Evolutionary conservation across 2,329 filamentous ascomycete genomes (phyloP), one percentile per base, ranked within the genome.

Genomic region (Penicillium palitans): DNA sequence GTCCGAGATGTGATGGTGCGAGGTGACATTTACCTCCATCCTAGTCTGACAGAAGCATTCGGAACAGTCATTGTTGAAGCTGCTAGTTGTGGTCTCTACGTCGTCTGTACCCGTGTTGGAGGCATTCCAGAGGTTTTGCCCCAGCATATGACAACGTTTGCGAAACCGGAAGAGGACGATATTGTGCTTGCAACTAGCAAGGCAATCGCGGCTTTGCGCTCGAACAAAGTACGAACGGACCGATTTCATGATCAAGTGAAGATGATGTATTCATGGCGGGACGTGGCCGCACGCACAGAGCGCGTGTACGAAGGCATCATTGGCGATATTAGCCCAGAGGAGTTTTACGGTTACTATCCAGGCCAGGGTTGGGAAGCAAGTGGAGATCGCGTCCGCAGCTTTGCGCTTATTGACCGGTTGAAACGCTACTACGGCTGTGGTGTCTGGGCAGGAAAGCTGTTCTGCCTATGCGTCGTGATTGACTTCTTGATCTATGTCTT

Each of bases 221-320:
- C 89, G 6, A 93, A 93, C 66, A 91, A 89, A 68, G 89, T 99
- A 29, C 87, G 91, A 62, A 96, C 95, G 0, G 93, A 98, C 73
- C 86, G 89, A 42, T 99, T 99, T 71, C 95, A 99, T 73, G 93
- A 96, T 65, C 90, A 98, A 75, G 95, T 99, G 62, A 92, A 93
- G 75, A 90, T 90, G 79, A 98, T 98, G 95, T 99, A 99, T 78
- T 96, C 91, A 1, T 99, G 95, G 95, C 90, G 90, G 29, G 93
- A 99, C 73, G 93, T 99, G 29, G 95, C 95, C 15, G 85, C 90
- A 67, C 89, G 95, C 55, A 98, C 95, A 0, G 95, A 99, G 77
- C 85, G 93, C 31, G 95, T 99, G 0, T 99, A 99, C 75, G 87
- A 96, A 72, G 91, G 95, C 48, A 96, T 99, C 66, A 91, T 87